These are phyloP conservation scores for Aureobasidium pullulans DNA, from an alignment of 2,329 filamentous ascomycete genomes.

Conservation along the genomic window DNA sequence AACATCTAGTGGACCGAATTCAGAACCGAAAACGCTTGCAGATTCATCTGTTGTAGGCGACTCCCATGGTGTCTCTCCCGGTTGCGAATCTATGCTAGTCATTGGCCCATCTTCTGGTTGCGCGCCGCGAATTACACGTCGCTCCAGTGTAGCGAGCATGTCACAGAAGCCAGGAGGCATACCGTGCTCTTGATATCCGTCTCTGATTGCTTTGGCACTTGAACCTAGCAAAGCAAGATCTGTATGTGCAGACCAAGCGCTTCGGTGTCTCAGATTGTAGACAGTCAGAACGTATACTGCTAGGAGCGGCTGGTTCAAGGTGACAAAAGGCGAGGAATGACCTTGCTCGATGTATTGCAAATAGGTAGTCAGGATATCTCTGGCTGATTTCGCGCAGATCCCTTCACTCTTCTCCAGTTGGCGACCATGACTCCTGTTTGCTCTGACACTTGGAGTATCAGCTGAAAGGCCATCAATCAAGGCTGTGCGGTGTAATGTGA, in stretches of 20 bases:
- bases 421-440: not conserved
- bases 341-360: not conserved
- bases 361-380: not conserved
- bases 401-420: not conserved
- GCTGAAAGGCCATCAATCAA: not conserved
- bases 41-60: too few species aligned
- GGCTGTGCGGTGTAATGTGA: conserved; percentile 2
- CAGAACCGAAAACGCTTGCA: too few species aligned
- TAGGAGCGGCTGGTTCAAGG: not conserved
- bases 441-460: not conserved
- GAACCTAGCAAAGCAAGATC: not conserved
- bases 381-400: not conserved
- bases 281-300: not conserved
- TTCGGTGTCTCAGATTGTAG: not conserved
- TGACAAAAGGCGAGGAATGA: not conserved
- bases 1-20: too few species aligned
- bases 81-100: not conserved
- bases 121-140: not conserved
- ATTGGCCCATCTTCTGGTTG: not conserved
- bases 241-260: not conserved
- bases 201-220: not conserved
- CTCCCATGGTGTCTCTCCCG: too few species aligned
- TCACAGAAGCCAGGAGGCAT: not conserved
- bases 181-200: not conserved
- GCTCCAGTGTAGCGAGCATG: not conserved